Evolutionary conservation across 2,329 filamentous ascomycete species (phyloP), one percentile per base, ranked within the genome.

Genomic region (Exophiala xenobiotica): DNA sequence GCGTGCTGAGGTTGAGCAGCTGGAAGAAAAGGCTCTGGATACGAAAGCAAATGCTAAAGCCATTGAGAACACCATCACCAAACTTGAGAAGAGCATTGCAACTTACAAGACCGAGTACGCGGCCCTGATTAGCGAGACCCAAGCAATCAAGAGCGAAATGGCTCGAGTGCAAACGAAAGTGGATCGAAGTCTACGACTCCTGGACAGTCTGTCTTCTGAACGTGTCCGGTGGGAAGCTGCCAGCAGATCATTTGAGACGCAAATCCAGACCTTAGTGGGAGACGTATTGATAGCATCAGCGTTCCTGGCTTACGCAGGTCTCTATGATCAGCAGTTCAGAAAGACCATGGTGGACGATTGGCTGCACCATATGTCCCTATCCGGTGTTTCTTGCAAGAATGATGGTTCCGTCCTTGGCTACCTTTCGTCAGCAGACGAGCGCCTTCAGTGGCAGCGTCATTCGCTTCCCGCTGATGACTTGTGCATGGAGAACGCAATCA

Each of bases 311-410:
- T 99, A 99, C 71, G 90, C 88, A 65, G 93, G 93, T 71, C 85
- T 97, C 44, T 99, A 96, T 67, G 93, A 99, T 67, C 95, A 99
- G 67, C 93, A 93, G 54, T 97, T 96, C 82, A 86, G 93, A 66
- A 96, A 96, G 74, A 85, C 86, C 6, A 96, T 99, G 90, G 83
- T 93, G 72, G 93, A 99, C 61, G 93, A 99, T 69, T 99, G 93
- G 93, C 79, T 93, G 56, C 85, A 95, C 64, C 93, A 99, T 70
- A 82, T 99, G 60, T 85, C 88, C 43, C 81, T 93, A 35, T 97
- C 93, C n/a, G 91, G 92, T 38, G 87, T 99, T 66, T 83, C 85
- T 59, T 96, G 87, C 80, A 99, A 99, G 75, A 82, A 86, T 51
- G 89, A 91, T 63, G 97, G 97, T 65, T 90, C 93, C 0, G 81